Conservation (phyloP, 2,329 filamentous ascomycete genomes). For the Epicoccum nigrum region DNA sequence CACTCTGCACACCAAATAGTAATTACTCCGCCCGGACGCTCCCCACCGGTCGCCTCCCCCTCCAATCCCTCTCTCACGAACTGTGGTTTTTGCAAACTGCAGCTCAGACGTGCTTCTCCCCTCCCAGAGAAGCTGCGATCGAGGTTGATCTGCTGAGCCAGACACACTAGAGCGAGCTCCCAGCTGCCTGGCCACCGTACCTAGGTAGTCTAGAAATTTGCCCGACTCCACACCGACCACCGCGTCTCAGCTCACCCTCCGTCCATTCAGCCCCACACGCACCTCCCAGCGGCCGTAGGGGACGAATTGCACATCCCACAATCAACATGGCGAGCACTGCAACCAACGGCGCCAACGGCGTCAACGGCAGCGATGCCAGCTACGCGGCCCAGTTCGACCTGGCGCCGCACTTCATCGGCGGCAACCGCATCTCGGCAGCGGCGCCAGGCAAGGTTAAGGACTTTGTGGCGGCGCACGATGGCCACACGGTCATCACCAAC, state of each 20-base stretch:
- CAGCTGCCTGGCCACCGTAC: constrained; percentile 24
- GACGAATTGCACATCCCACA: constrained; percentile 20
- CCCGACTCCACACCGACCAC: constrained; percentile 26
- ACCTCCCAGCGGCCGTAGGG: constrained; percentile 21
- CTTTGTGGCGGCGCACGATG: constrained; percentile 86
- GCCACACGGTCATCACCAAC: constrained; percentile 97
- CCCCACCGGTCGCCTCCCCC: constrained; percentile 27
- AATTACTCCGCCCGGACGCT: constrained; percentile 23
- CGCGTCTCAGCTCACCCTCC: neutral
- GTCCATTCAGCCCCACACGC: constrained; percentile 15
- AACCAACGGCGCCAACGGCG: constrained; percentile 38
- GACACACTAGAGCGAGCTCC: constrained; percentile 31
- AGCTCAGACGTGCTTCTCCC: constrained; percentile 1
- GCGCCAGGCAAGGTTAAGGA: constrained; percentile 89
- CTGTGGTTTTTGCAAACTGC: neutral
- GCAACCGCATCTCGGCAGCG: constrained; percentile 84
- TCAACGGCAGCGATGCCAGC: constrained; percentile 55
- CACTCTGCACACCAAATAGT: constrained; percentile 22
- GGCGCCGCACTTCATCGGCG: constrained; percentile 94
- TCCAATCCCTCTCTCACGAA: neutral
- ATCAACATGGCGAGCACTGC: constrained; percentile 41
- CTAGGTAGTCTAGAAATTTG: constrained; percentile 29
- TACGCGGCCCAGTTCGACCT: constrained; percentile 83
- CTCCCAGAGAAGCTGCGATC: constrained; percentile 8
- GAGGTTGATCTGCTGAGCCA: constrained; percentile 16